These are phyloP conservation scores for Podaxis sp. DNA, from an alignment of 768 basidiomycete genomes.

Conservation along the genomic window DNA sequence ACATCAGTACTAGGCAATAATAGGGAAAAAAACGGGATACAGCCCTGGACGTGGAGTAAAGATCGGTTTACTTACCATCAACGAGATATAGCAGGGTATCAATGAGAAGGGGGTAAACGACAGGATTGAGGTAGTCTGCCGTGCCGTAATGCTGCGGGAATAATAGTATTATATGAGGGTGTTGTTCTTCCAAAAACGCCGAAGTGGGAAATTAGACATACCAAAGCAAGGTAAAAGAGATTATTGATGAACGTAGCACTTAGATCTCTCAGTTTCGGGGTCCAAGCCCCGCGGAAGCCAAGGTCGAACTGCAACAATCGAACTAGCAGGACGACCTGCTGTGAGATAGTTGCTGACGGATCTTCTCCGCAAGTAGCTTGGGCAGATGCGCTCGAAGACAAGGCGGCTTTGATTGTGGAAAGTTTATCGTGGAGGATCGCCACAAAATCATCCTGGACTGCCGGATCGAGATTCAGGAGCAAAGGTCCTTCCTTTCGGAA, in stretches of 20 bases:
- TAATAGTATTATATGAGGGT: background rate
- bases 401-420: conserved; percentile 19
- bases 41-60: background rate
- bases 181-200: background rate
- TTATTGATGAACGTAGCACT: conserved; percentile 40
- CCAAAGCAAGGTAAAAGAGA: conserved; percentile 53
- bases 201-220: conserved; percentile 32
- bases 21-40: background rate
- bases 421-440: conserved; percentile 48
- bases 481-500: conserved; percentile 46
- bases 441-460: conserved; percentile 60
- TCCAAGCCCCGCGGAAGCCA: conserved; percentile 61
- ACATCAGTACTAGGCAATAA: background rate
- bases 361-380: conserved; percentile 28
- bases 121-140: conserved; percentile 52
- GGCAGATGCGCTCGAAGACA: conserved; percentile 29
- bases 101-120: conserved; percentile 63
- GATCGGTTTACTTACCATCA: conserved; percentile 52
- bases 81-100: conserved; percentile 75
- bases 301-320: conserved; percentile 75
- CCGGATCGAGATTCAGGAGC: conserved; percentile 49
- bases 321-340: conserved; percentile 51
- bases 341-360: conserved; percentile 16
- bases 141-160: conserved; percentile 50
- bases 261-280: conserved; percentile 44